Base-by-base conservation (phyloP, 257 asterid species). In the Linaria vulgaris region DNA sequence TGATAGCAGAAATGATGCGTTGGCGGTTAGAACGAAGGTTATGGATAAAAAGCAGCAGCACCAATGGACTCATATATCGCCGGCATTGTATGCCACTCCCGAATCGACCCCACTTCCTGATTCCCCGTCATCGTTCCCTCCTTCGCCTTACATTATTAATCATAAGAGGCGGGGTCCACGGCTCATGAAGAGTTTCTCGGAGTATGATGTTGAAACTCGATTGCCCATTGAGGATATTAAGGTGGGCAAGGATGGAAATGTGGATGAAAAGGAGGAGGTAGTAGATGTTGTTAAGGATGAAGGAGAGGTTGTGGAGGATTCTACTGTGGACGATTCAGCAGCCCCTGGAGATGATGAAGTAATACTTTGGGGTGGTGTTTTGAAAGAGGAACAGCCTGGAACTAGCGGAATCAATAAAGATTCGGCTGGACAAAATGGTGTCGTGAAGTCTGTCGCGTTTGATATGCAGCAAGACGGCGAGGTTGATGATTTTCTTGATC, bases 101-200 rank as follows among this genome's bases (percentile, higher is more conserved):
- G 74, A 74, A 67, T 78, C 96, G 15, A 88, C 96, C 13, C 97
- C 97, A 0, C 80, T 92, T 64, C 97, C 96, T 20, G 98, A 85
- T 79, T 78, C 97, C 53, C 97, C 91, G 3, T 88, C 96, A 41
- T 85, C 96, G 5, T 92, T 81, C 67, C 87, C 91, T 12, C 96
- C 97, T 5, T 88, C 98, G 0, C 98, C 97, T 58, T 92, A 92
- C 71, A 76, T 91, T 65, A 69, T 91, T 62, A 88, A 88, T 72
- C 98, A 91, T 82, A 91, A 91, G 81, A 75, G 96, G 22, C 79
- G 98, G 73, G 98, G 96, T 70, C 96, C 98, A 44, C 76, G 96
- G 4, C 94, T 91, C 63, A 77, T 82, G 71, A 88, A 91, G 83
- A 82, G 88, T 76, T 84, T 72, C 78, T 82, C 98, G 3, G 88